Conservation (phyloP, 257 asterid species). For the Cordia subcordata region DNA sequence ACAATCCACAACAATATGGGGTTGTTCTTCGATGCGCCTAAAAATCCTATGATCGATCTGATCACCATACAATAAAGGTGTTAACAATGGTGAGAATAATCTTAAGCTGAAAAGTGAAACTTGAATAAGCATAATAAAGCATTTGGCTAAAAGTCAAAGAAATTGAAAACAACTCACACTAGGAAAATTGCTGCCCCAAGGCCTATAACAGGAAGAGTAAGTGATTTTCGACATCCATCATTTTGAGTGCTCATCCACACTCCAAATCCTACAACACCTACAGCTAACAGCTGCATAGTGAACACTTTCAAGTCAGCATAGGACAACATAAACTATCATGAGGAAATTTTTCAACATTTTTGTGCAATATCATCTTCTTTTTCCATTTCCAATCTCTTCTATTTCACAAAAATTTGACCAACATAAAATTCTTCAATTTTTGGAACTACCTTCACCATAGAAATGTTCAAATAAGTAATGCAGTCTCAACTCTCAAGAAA, state of each 20-base stretch:
- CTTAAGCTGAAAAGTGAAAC: background rate
- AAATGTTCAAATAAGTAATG: background rate
- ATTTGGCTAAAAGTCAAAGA: background rate
- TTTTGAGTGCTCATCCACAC: slow-evolving; percentile 86
- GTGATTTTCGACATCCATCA: slow-evolving; percentile 74
- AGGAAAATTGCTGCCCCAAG: slow-evolving; percentile 72
- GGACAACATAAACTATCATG: background rate
- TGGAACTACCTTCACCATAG: background rate
- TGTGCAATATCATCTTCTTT: too few species aligned
- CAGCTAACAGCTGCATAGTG: slow-evolving; percentile 54
- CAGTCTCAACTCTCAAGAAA: too few species aligned
- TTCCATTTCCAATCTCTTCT: background rate
- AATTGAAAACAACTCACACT: slow-evolving; percentile 43
- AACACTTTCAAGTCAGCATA: slow-evolving; percentile 5
- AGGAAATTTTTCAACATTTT: background rate
- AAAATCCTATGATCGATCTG: slow-evolving; percentile 77
- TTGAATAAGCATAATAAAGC: background rate
- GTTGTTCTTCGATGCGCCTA: slow-evolving; percentile 84
- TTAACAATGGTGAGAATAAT: slow-evolving; percentile 1
- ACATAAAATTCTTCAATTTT: background rate
- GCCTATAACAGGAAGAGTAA: slow-evolving; percentile 72
- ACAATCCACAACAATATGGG: slow-evolving; percentile 85
- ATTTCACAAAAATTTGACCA: background rate
- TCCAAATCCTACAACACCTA: slow-evolving; percentile 73
- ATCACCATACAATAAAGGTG: slow-evolving; percentile 8